phyloP scores from a whole-genome alignment of 805 yeast genomes.

The Metschnikowia colocasiae region DNA sequence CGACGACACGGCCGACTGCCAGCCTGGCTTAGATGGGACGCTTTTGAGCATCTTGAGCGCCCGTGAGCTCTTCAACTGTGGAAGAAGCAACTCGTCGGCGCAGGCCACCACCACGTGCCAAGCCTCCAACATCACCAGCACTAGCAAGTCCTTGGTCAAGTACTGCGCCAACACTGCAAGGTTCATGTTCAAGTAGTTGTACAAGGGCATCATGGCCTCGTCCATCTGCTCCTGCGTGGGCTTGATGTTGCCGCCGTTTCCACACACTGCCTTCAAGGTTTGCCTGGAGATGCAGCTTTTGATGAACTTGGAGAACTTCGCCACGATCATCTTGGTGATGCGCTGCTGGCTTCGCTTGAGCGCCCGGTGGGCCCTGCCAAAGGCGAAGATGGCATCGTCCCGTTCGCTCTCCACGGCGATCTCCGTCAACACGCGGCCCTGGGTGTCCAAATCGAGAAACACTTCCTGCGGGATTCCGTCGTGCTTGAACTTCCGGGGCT shows the following conservation, averaged over 20 bases:
- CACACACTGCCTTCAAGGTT: slow-evolving; percentile 56
- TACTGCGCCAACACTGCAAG: slow-evolving; percentile 58
- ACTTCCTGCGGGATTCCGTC: slow-evolving; percentile 66
- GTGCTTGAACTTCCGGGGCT: slow-evolving; percentile 58
- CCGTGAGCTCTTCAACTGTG: slow-evolving; percentile 54
- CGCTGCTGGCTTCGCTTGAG: slow-evolving; percentile 63
- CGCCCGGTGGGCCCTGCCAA: slow-evolving; percentile 71
- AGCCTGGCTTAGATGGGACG: slow-evolving; percentile 20
- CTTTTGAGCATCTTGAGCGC: slow-evolving; percentile 26
- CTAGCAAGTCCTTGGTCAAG: slow-evolving; percentile 51
- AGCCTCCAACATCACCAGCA: slow-evolving; percentile 67
- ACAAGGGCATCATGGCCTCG: slow-evolving; percentile 68
- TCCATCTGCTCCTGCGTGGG: slow-evolving; percentile 50
- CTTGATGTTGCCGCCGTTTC: slow-evolving; percentile 40
- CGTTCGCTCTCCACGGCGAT: slow-evolving; percentile 77
- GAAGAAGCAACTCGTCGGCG: slow-evolving; percentile 71
- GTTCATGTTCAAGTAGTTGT: slow-evolving; percentile 68
- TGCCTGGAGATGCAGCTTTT: slow-evolving; percentile 53
- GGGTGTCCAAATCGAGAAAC: slow-evolving; percentile 57
- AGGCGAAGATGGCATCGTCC: slow-evolving; percentile 73
- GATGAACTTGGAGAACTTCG: slow-evolving; percentile 65
- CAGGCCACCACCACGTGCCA: slow-evolving; percentile 72
- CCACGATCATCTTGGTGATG: slow-evolving; percentile 65
- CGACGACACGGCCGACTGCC: slow-evolving; percentile 45
- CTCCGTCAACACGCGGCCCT: slow-evolving; percentile 64